Percentiles rank a stretch among this genome's conserved stretches.
These are phyloP conservation scores for Pulveroboletus frians DNA, from an alignment of 768 basidiomycete species.

Conservation along the genomic window DNA sequence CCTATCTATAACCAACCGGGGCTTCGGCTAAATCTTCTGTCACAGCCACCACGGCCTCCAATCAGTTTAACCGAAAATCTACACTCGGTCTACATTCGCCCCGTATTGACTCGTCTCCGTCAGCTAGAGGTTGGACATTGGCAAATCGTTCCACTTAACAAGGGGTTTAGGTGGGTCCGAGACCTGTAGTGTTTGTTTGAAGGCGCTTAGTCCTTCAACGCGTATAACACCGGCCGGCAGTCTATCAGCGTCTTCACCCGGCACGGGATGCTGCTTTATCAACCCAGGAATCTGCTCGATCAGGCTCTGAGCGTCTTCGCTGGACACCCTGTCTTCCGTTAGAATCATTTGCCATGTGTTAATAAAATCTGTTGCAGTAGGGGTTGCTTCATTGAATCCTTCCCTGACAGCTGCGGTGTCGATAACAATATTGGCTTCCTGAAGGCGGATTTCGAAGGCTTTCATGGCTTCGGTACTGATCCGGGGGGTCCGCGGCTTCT, in stretches of 20 bases:
- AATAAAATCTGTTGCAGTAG: slow-evolving; percentile 54
- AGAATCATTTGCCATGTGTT: slow-evolving; percentile 54
- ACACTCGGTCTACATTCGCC: too few species aligned
- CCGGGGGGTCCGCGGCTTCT: slow-evolving; percentile 52
- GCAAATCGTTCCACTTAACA: slow-evolving; percentile 71
- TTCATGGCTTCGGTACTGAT: slow-evolving; percentile 61
- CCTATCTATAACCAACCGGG: too few species aligned
- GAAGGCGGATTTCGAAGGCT: slow-evolving; percentile 55
- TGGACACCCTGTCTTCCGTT: slow-evolving; percentile 36
- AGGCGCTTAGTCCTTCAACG: slow-evolving; percentile 60
- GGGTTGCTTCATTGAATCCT: slow-evolving; percentile 49
- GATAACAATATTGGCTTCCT: slow-evolving; percentile 42
- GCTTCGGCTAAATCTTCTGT: too few species aligned
- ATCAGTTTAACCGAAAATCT: too few species aligned
- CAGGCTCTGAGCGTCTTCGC: slow-evolving; percentile 41
- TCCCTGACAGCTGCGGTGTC: slow-evolving; percentile 49
- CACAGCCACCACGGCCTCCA: too few species aligned
- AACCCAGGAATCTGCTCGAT: slow-evolving; percentile 54
- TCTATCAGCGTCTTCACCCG: slow-evolving; percentile 45
- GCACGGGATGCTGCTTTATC: slow-evolving; percentile 50
- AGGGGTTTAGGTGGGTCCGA: slow-evolving; percentile 62
- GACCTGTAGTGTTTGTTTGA: slow-evolving; percentile 54
- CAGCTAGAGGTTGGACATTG: slow-evolving; percentile 49
- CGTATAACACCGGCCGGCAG: slow-evolving; percentile 47
- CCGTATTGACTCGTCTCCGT: background rate